Conservation (phyloP, 78 protist species). For the Chrysochromulina tobinii region DNA sequence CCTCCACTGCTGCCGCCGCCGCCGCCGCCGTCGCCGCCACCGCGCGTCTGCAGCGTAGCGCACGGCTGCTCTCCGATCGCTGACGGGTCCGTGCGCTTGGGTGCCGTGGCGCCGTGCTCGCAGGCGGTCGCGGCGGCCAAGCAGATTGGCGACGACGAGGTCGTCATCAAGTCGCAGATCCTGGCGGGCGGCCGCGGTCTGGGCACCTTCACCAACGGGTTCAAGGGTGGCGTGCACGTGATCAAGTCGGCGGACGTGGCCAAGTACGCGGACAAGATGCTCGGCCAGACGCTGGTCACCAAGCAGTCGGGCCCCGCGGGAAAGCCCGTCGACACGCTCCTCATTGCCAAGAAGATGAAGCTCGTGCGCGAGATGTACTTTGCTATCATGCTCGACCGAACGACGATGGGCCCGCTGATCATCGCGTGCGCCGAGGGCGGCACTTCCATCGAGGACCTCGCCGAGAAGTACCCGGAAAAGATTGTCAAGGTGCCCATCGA, state of each 20-base stretch:
- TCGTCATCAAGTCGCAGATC: conserved; percentile 41
- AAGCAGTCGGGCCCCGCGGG: conserved; percentile 76
- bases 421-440: conserved; percentile 80
- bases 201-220: conserved; percentile 88
- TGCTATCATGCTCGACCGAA: background rate
- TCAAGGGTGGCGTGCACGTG: conserved; percentile 92
- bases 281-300: conserved; percentile 89
- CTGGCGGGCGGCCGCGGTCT: conserved; percentile 98
- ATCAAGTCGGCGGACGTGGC: conserved; percentile 47
- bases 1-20: too few relatives aligned
- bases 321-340: conserved; percentile 1
- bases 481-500: conserved; percentile 75
- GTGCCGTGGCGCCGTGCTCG: too few relatives aligned
- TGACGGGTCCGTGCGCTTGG: too few relatives aligned
- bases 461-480: conserved; percentile 47
- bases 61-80: too few relatives aligned
- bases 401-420: background rate
- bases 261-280: conserved; percentile 79
- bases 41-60: too few relatives aligned
- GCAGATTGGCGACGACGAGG: conserved; percentile 6
- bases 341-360: background rate
- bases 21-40: too few relatives aligned
- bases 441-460: conserved; percentile 88
- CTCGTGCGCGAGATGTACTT: conserved; percentile 2
- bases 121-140: conserved; percentile 1